Base-by-base conservation (phyloP, 441 rosid species). In the Kokia cookei region DNA sequence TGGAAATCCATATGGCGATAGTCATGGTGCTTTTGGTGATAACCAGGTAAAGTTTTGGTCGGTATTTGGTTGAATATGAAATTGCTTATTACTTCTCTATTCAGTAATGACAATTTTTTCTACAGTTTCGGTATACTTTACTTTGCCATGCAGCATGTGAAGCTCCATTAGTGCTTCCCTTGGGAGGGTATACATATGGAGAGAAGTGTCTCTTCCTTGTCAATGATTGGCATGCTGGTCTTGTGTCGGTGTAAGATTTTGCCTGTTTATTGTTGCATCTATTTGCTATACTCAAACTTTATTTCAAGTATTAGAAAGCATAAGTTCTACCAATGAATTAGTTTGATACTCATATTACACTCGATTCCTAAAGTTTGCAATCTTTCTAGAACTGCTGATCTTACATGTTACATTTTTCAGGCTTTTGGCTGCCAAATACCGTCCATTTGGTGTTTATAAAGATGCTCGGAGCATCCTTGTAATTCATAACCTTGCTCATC, bases 221-320 rank as follows among this genome's bases (percentile, higher is more conserved):
- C 74, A 95, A 95, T 79, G 99, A 95, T 87, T 95, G 99, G 99
- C 99, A 95, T 81, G 93, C 98, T 55, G 88, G 98, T 72, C 92
- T 95, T 51, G 99, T 93, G 72, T 93, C 99, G 32, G 87, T 90
- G 98, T 95, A 87, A 88, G 83, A 75, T 45, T 19, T 74, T 55
- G 11, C 61, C 57, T 71, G 29, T 57, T 70, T 11, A 26, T 76
- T 12, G 58, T 24, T 51, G 26, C 8, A 15, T 73, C 70, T 68
- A 12, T 50, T 78, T 72, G 26, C 64, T 50, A 50, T 19, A 17
- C 37, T 48, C 26, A 35, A 17, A 10, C 47, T 65, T 37, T 69
- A 69, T 73, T 7, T 10, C n/a, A 50, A 62, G 11, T 22, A 63
- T 69, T 40, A 26, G 73, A 42, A 77, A 40, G 10, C 29, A 62